These are phyloP conservation scores for Coniochaeta sp. DNA, from an alignment of 2,329 filamentous ascomycete species.

Conservation along the genomic window DNA sequence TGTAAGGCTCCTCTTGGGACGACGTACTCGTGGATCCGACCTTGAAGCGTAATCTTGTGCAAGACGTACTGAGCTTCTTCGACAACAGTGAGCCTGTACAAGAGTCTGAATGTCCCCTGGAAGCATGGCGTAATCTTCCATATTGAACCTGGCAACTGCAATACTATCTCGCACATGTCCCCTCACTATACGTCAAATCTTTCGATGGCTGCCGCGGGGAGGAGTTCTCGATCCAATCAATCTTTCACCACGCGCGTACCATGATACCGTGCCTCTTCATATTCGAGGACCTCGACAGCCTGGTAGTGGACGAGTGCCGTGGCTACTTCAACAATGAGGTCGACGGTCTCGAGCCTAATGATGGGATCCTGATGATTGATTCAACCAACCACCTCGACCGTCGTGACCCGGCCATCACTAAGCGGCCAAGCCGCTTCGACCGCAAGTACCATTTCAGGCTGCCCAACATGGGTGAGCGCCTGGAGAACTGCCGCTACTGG, in stretches of 20 bases:
- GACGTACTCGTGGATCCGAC: constrained; percentile 48
- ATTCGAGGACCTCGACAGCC: constrained; percentile 52
- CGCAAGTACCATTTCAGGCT: constrained; percentile 46
- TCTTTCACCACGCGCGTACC: constrained; percentile 40
- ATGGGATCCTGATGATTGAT: constrained; percentile 49
- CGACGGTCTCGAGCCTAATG: constrained; percentile 49
- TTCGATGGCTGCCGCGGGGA: constrained; percentile 34
- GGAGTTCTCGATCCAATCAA: constrained; percentile 34
- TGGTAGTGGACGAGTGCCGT: constrained; percentile 39
- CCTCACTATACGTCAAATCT: constrained; percentile 44
- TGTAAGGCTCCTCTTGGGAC: constrained; percentile 39
- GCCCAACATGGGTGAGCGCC: constrained; percentile 31
- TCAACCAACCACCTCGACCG: constrained; percentile 45
- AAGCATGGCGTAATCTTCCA: constrained; percentile 51
- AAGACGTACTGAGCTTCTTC: constrained; percentile 48
- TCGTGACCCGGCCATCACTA: constrained; percentile 46
- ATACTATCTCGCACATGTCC: constrained; percentile 48
- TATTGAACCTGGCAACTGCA: constrained; percentile 47
- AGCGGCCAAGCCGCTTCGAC: constrained; percentile 46
- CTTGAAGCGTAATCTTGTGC: constrained; percentile 44
- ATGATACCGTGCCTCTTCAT: constrained; percentile 49
- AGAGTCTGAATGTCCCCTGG: constrained; percentile 49
- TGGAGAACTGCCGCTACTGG: constrained; percentile 44
- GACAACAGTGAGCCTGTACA: constrained; percentile 39
- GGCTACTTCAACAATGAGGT: constrained; percentile 55